Evolutionary conservation across 2,329 filamentous ascomycete genomes (phyloP), one percentile per base, ranked within the genome.

Genomic region (Paecilomyces formosus): DNA sequence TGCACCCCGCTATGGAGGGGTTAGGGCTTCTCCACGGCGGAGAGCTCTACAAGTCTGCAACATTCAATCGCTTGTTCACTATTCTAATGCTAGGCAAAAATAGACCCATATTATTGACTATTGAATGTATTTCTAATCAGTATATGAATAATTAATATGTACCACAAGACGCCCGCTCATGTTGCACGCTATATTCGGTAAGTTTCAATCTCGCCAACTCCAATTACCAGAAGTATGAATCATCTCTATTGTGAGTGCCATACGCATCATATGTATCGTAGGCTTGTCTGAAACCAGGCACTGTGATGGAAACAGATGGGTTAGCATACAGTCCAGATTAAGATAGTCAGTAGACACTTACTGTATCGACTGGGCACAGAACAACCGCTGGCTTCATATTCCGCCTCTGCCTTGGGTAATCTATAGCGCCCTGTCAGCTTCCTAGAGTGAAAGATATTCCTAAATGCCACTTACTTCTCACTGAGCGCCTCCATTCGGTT

Each of bases 401-500:
- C 66, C 6, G 58, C 58, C 55, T 77, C 64, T 4, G 78, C 78
- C 63, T 76, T 70, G 28, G 72, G 68, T 15, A 78, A 67, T 72
- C 73, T 76, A 55, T 8, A 51, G 5, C 7, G 26, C 21, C 3
- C 18, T 57, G 68, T 58, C 70, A 64, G 54, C 54, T 31, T 26
- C 24, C 6, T 35, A 39, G 28, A 53, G 12, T 12, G 13, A 18
- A n/a, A 52, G 15, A 31, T 3, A 28, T 45, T 9, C 15, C 2
- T 13, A 52, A 9, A 7, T 15, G 5, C 8, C 8, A 54, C 66
- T 59, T 70, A 77, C 81, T 81, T 84, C 64, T 77, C 78, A 49
- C 76, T 67, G 56, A 87, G 83, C 64, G 80, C 77, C 65, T 81
- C 79, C 63, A 81, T 75, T 3, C 84, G 77, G 59, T 83, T 84